A percentile compares a stretch with the other conserved stretches of the same genome.
Conservation (phyloP, 345 rosid species). For the Arabidopsis suecica region DNA sequence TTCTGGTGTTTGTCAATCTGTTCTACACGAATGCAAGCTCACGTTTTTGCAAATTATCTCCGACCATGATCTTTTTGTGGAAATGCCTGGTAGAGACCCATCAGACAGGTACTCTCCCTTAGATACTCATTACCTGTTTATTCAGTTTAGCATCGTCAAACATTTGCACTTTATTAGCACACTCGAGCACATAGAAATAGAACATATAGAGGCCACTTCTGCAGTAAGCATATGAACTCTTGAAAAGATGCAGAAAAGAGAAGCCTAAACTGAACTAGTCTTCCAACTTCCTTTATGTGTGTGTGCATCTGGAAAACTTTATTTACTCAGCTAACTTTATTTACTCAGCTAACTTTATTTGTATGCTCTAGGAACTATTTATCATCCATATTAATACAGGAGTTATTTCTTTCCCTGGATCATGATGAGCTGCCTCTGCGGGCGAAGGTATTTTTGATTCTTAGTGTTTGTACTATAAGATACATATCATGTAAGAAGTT, state of each 20-base stretch:
- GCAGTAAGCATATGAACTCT: constrained; percentile 20
- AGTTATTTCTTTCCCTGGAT: constrained; percentile 95
- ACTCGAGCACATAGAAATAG: constrained; percentile 16
- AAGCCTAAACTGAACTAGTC: constrained; percentile 25
- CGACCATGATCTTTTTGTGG: constrained; percentile 98
- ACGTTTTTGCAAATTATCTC: constrained; percentile 93
- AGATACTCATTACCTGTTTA: constrained; percentile 10
- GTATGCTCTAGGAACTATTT: constrained; percentile 88
- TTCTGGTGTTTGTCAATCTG: constrained; percentile 97
- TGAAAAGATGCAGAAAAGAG: constrained; percentile 23
- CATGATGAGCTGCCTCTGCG: constrained; percentile 96
- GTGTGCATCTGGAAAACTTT: constrained; percentile 5
- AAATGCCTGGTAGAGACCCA: constrained; percentile 99
- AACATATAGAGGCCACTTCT: constrained; percentile 25
- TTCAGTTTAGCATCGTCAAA: constrained; percentile 25
- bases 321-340: constrained; percentile 41
- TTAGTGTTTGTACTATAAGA: constrained; percentile 26
- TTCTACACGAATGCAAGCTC: constrained; percentile 96
- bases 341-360: constrained; percentile 44
- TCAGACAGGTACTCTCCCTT: constrained; percentile 76
- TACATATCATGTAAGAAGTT: constrained; percentile 28
- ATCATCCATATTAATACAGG: constrained; percentile 93
- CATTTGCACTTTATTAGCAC: constrained; percentile 6
- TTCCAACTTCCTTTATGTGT: constrained; percentile 19
- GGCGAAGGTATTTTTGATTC: constrained; percentile 62